Percentiles rank a stretch among this genome's conserved stretches.
These are phyloP conservation scores for Macrolepiota albuminosa DNA, from an alignment of 768 basidiomycete species.

Conservation along the genomic window DNA sequence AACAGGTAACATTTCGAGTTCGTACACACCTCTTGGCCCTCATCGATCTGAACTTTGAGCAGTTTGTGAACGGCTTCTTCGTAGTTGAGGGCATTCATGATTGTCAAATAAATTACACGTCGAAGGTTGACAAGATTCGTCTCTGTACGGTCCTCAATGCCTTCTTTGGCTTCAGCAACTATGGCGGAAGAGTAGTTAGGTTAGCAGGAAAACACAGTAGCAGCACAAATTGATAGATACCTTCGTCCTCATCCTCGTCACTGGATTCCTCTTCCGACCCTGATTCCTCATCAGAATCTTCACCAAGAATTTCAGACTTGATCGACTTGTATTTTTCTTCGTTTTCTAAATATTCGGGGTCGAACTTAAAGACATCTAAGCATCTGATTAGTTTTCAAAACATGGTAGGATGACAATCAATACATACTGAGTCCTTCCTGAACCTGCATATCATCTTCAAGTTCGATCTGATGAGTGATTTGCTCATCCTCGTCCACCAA, in stretches of 20 bases:
- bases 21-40: conserved; percentile 84
- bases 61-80: conserved; percentile 99
- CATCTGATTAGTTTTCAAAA: neutral
- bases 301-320: conserved; percentile 91
- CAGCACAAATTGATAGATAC: conserved; percentile 16
- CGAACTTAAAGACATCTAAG: conserved; percentile 91
- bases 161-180: conserved; percentile 78
- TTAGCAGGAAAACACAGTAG: neutral
- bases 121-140: conserved; percentile 95
- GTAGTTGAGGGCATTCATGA: conserved; percentile 98
- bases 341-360: conserved; percentile 82
- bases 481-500: conserved; percentile 98
- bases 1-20: neutral
- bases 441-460: conserved; percentile 91
- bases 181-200: conserved; percentile 1
- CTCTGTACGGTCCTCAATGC: conserved; percentile 91
- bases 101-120: conserved; percentile 91
- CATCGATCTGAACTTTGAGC: conserved; percentile 85
- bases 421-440: conserved; percentile 90
- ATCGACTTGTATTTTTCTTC: conserved; percentile 93
- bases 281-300: conserved; percentile 73
- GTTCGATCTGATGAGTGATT: conserved; percentile 87
- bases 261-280: conserved; percentile 56
- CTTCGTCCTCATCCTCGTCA: conserved; percentile 55
- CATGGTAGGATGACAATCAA: neutral